Conservation (phyloP, 441 rosid species). For the Pelargonium fulgidum region DNA sequence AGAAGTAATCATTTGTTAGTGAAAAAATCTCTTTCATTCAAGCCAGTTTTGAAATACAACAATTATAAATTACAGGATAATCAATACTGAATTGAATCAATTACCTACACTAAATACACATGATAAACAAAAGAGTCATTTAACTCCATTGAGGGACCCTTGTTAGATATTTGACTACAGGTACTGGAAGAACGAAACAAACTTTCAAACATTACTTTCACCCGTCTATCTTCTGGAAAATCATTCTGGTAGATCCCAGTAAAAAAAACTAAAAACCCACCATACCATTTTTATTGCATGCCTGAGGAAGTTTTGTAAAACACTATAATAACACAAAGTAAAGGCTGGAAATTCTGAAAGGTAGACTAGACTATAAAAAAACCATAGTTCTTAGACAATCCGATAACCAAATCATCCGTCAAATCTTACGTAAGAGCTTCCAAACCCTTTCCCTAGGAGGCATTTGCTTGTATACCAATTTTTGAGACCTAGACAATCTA, state of each 20-base stretch:
- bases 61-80: neutral
- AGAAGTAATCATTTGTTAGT: neutral
- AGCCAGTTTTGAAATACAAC: neutral
- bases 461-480: neutral
- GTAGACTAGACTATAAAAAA: neutral
- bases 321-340: neutral
- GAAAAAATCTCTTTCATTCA: neutral
- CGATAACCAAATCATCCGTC: neutral
- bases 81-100: neutral
- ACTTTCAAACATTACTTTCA: neutral
- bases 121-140: neutral
- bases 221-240: neutral
- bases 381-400: neutral
- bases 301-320: neutral
- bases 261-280: neutral
- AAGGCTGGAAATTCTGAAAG: neutral
- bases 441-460: neutral
- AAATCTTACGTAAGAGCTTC: neutral
- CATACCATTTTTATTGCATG: neutral
- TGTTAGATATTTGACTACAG: neutral
- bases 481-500: neutral
- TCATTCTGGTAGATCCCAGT: neutral
- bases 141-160: neutral
- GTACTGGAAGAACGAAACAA: neutral
- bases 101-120: neutral